phyloP scores from a whole-genome alignment of 768 basidiomycete species.

The Dendrothele bispora region DNA sequence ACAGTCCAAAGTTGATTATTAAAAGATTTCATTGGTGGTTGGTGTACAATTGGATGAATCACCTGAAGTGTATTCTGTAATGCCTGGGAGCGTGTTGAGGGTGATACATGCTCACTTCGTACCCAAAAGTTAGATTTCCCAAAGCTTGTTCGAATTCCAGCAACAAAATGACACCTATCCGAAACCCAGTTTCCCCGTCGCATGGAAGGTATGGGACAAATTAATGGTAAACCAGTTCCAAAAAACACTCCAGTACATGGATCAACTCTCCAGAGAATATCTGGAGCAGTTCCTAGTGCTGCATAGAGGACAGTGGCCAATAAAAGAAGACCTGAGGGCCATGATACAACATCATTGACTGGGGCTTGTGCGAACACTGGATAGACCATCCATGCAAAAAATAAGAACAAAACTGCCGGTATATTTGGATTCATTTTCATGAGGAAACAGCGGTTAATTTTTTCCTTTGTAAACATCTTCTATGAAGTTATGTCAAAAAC shows the following conservation, averaged over 20 bases:
- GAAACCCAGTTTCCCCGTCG: conserved; percentile 21
- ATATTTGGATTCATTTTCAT: too few relatives aligned
- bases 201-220: conserved; percentile 24
- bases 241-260: conserved; percentile 23
- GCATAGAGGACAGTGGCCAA: conserved; percentile 28
- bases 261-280: conserved; percentile 26
- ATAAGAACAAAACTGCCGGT: too few relatives aligned
- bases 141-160: conserved; percentile 18
- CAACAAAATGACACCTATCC: conserved; percentile 25
- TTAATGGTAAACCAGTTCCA: conserved; percentile 19
- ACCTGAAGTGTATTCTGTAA: conserved; percentile 12
- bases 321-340: conserved; percentile 27
- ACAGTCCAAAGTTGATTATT: conserved; percentile 12
- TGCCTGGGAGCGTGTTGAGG: conserved; percentile 16
- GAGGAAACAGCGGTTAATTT: too few relatives aligned
- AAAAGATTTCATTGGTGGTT: too few relatives aligned
- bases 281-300: conserved; percentile 21
- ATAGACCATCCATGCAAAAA: too few relatives aligned
- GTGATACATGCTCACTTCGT: conserved; percentile 17
- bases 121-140: conserved; percentile 27
- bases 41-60: too few relatives aligned
- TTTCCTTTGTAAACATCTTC: too few relatives aligned
- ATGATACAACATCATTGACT: conserved; percentile 27
- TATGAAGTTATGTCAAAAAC: too few relatives aligned
- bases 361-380: conserved; percentile 25